These are phyloP conservation scores for Bruguiera parviflora DNA, from an alignment of 345 rosid species.

Conservation along the genomic window DNA sequence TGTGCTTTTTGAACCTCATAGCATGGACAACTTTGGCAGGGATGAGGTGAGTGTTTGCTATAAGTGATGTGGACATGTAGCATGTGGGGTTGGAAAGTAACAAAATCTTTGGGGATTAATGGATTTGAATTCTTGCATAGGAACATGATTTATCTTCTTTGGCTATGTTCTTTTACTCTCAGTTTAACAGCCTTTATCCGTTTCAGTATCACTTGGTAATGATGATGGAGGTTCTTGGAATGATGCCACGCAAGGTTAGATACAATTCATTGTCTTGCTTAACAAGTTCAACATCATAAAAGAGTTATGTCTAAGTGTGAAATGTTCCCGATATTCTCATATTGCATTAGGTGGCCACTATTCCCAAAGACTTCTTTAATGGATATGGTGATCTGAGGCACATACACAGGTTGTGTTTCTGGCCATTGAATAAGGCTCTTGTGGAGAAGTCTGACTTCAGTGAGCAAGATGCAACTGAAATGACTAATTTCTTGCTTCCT, in stretches of 20 bases:
- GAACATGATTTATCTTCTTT: not conserved
- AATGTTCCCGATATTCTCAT: conserved; percentile 27
- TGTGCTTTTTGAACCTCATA: conserved; percentile 72
- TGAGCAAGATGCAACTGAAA: conserved; percentile 53
- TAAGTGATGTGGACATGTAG: not conserved
- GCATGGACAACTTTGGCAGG: too few species aligned
- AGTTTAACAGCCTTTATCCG: not conserved
- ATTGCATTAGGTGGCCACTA: conserved; percentile 70
- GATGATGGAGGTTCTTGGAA: conserved; percentile 83
- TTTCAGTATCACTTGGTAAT: conserved; percentile 66
- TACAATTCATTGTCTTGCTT: not conserved
- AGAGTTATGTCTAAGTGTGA: conserved; percentile 3
- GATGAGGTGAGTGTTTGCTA: too few species aligned
- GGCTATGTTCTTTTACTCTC: not conserved
- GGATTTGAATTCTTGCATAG: not conserved
- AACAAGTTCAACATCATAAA: not conserved
- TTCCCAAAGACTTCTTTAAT: conserved; percentile 66
- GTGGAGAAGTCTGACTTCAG: conserved; percentile 60
- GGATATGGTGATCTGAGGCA: conserved; percentile 70
- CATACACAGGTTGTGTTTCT: conserved; percentile 61
- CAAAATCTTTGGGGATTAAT: not conserved
- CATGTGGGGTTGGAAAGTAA: not conserved
- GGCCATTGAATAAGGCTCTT: conserved; percentile 68
- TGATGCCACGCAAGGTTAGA: conserved; percentile 83
- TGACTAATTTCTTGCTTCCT: conserved; percentile 55